A percentile compares a stretch with the other conserved stretches of the same genome.
phyloP scores from a whole-genome alignment of 305 asterid species.

The Coffea humblotiana region DNA sequence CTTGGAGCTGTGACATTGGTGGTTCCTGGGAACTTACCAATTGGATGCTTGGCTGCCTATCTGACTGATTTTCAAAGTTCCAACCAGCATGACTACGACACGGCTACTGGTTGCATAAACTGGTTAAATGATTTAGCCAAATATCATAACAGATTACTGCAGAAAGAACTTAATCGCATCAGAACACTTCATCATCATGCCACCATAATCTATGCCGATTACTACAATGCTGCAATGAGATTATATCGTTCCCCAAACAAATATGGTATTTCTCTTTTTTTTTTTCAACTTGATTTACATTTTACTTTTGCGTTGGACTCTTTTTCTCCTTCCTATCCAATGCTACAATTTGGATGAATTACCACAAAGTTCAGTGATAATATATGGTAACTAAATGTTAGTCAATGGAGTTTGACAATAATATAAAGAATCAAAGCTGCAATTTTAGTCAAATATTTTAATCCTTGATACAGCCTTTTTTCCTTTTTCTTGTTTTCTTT shows the following conservation, averaged over 20 bases:
- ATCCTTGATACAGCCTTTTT: too few relatives aligned
- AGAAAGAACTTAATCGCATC: slow-evolving; percentile 24
- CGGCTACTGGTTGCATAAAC: slow-evolving; percentile 25
- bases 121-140: slow-evolving; percentile 30
- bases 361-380: not conserved
- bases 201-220: slow-evolving; percentile 37
- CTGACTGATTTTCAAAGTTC: slow-evolving; percentile 11
- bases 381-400: not conserved
- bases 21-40: slow-evolving; percentile 25
- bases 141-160: slow-evolving; percentile 28
- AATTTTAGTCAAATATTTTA: too few relatives aligned
- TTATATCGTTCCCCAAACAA: slow-evolving; percentile 22
- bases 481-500: too few relatives aligned
- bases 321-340: not conserved
- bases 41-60: slow-evolving; percentile 27
- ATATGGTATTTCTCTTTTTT: slow-evolving; percentile 20
- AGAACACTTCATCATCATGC: slow-evolving; percentile 27
- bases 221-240: slow-evolving; percentile 26
- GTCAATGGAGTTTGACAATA: not conserved
- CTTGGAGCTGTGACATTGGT: not conserved
- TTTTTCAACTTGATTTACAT: not conserved
- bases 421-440: not conserved
- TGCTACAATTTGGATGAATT: not conserved
- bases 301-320: not conserved
- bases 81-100: slow-evolving; percentile 15